Conservation (phyloP, 2,329 filamentous ascomycete genomes). For the Diaporthe vaccinii region DNA sequence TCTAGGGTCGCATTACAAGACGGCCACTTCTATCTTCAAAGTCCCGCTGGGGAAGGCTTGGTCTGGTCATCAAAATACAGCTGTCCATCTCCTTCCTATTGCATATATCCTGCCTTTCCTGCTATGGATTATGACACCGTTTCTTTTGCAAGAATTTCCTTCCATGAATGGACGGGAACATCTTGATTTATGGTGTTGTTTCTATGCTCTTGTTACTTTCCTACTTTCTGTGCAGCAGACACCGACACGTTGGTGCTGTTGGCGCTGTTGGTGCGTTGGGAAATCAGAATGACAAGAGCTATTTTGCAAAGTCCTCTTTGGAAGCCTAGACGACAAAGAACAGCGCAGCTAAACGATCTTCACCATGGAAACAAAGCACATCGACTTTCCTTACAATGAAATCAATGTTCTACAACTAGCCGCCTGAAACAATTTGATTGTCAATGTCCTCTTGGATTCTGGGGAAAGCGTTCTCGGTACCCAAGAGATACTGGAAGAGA, state of each 20-base stretch:
- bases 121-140: too few species aligned
- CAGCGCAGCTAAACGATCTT: neutral
- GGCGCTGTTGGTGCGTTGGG: neutral
- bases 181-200: too few species aligned
- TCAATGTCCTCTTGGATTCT: neutral
- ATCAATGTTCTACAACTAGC: neutral
- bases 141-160: too few species aligned
- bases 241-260: too few species aligned
- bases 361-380: neutral
- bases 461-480: neutral
- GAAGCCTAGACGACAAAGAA: neutral
- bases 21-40: neutral
- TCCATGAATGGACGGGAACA: too few species aligned
- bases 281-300: neutral
- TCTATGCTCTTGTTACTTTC: neutral
- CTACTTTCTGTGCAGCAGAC: neutral
- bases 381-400: neutral
- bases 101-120: neutral
- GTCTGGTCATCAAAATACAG: neutral
- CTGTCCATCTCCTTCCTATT: neutral
- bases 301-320: neutral
- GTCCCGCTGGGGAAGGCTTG: neutral
- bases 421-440: neutral
- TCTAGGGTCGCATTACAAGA: neutral
- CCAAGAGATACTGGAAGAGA: neutral